Evolutionary conservation across 306 rosid species (phyloP).

Genomic region (Vigna unguiculata): DNA sequence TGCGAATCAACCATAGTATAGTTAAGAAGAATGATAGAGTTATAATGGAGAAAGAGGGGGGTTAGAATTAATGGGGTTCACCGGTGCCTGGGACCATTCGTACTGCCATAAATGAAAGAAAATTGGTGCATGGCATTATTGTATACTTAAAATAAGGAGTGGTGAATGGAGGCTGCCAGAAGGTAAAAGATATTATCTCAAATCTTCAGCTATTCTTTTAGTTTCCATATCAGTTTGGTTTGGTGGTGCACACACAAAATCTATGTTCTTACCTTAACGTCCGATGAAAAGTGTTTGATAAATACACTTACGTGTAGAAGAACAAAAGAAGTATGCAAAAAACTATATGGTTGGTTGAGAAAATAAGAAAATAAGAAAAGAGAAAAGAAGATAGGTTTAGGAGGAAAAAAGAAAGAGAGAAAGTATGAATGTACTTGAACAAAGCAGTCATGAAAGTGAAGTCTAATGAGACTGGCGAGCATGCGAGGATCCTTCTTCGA

Average conservation of each 20-base stretch:
- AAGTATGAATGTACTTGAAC: constrained; percentile 44
- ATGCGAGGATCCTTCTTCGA: constrained; percentile 45
- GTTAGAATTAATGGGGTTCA: background rate
- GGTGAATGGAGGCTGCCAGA: background rate
- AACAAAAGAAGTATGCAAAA: too few relatives aligned
- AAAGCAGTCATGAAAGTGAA: constrained; percentile 67
- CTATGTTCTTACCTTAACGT: background rate
- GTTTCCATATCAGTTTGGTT: background rate
- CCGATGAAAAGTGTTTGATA: background rate
- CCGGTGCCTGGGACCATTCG: background rate
- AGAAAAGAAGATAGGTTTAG: background rate
- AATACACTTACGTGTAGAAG: too few relatives aligned
- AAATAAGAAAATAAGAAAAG: too few relatives aligned
- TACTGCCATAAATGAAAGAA: background rate
- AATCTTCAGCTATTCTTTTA: background rate
- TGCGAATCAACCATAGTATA: background rate
- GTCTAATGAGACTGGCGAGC: constrained; percentile 52
- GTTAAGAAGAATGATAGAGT: background rate
- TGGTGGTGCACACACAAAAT: background rate
- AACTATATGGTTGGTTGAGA: too few relatives aligned
- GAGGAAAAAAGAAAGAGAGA: too few relatives aligned
- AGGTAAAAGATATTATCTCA: background rate
- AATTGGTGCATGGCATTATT: background rate
- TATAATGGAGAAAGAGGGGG: background rate
- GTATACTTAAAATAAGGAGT: background rate